A percentile compares a stretch with the other conserved stretches of the same genome.
phyloP scores from a whole-genome alignment of 225 moss, liverwort and hornwort species.

The Polytrichum formosum region DNA sequence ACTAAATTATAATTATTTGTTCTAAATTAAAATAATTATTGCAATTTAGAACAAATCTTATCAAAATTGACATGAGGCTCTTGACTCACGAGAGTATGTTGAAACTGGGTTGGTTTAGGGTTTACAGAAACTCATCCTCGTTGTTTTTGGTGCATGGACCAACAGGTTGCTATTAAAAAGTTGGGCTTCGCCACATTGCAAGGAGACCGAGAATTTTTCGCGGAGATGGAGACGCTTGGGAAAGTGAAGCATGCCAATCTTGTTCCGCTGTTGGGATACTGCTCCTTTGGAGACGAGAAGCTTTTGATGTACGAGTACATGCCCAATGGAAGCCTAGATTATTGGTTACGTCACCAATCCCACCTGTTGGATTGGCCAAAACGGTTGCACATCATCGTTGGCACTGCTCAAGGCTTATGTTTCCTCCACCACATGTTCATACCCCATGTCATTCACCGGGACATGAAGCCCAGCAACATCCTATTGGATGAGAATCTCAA shows the following conservation, averaged over 20 bases:
- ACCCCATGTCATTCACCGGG: constrained; percentile 51
- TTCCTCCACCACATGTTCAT: constrained; percentile 46
- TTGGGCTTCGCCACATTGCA: constrained; percentile 35
- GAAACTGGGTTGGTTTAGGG: too few species aligned
- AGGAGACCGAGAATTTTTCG: constrained; percentile 44
- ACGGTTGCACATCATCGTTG: constrained; percentile 37
- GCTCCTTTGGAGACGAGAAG: constrained; percentile 13
- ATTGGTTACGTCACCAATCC: constrained; percentile 37
- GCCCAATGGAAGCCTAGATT: not conserved
- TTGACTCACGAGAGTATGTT: too few species aligned
- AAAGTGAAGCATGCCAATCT: constrained; percentile 35
- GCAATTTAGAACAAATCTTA: too few species aligned
- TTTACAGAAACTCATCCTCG: too few species aligned
- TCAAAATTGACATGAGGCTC: too few species aligned
- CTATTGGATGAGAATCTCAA: constrained; percentile 41
- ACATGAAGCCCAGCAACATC: constrained; percentile 20
- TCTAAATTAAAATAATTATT: too few species aligned
- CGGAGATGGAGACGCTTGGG: constrained; percentile 15
- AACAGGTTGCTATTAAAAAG: constrained; percentile 37
- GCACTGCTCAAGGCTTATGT: constrained; percentile 38
- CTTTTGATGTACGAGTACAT: too few species aligned
- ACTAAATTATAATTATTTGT: too few species aligned
- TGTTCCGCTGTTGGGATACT: constrained; percentile 39
- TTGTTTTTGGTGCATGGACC: too few species aligned
- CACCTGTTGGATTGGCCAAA: constrained; percentile 46